A percentile compares a stretch with the other conserved stretches of the same genome.
These are phyloP conservation scores for Cornus controversa DNA, from an alignment of 148 eudicot genomes.

Conservation along the genomic window DNA sequence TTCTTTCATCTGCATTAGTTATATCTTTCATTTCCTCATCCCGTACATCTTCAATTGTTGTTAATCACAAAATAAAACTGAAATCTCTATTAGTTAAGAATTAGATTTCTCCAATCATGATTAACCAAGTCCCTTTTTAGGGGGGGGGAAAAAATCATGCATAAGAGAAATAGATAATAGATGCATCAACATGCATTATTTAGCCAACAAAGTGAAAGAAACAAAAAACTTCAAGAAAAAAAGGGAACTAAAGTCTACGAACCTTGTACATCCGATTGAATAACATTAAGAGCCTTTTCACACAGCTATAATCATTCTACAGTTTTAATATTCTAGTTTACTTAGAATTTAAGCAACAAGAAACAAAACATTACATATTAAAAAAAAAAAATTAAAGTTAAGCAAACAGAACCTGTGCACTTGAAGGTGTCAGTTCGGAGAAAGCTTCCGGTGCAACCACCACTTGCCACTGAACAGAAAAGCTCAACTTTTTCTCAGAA, in stretches of 20 bases:
- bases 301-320: conserved; percentile 18
- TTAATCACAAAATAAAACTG: no score
- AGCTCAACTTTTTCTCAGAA: conserved; percentile 38
- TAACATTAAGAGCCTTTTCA: conserved; percentile 6
- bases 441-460: conserved; percentile 57
- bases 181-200: not conserved
- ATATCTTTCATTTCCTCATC: no score
- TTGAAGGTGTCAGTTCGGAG: conserved; percentile 71
- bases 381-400: conserved; percentile 22
- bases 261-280: not conserved
- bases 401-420: conserved; percentile 85
- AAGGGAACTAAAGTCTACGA: not conserved
- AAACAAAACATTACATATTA: not conserved
- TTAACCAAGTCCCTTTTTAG: no score
- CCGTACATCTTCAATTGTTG: no score
- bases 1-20: no score
- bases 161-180: no score
- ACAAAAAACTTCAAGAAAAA: no score
- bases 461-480: conserved; percentile 70
- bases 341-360: not conserved
- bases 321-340: not conserved
- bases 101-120: no score
- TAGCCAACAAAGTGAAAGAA: not conserved
- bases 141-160: no score
- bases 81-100: no score